Evolutionary conservation across 495 filamentous ascomycete genomes (phyloP).

Genomic region (Talaromyces stipitatus): DNA sequence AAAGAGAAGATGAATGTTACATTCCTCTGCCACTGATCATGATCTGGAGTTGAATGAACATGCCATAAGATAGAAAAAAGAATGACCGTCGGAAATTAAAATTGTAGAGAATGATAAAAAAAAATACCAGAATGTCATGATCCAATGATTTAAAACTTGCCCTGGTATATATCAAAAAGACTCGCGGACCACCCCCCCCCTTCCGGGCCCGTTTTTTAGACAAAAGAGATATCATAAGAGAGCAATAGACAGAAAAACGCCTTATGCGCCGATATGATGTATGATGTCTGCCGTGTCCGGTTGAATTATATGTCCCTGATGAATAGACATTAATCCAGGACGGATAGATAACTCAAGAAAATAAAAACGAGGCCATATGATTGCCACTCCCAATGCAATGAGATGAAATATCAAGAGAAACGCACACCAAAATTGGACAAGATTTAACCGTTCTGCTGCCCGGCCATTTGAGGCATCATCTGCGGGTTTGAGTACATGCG

Average conservation of each 20-base stretch:
- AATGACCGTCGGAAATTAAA: not conserved
- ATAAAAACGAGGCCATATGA: not conserved
- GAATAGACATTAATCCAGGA: constrained; percentile 1
- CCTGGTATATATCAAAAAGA: not conserved
- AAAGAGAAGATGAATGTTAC: not conserved
- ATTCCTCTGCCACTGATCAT: too few species aligned
- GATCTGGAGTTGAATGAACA: not conserved
- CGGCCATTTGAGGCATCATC: constrained; percentile 4
- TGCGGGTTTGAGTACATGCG: constrained; percentile 43
- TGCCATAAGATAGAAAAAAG: not conserved
- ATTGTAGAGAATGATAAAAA: not conserved
- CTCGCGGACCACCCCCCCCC: not conserved
- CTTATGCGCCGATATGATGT: constrained; percentile 1
- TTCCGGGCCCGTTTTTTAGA: not conserved
- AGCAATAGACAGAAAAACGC: not conserved
- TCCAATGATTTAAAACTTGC: not conserved
- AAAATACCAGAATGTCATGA: not conserved
- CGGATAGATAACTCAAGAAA: not conserved
- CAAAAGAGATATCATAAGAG: not conserved
- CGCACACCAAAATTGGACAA: not conserved
- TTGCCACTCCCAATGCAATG: not conserved
- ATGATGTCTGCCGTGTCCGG: not conserved
- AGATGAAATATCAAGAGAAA: not conserved
- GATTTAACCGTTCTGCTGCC: constrained; percentile 2
- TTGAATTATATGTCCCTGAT: not conserved